A percentile compares a stretch with the other conserved stretches of the same genome.
Conservation (phyloP, 1,284 basidiomycete genomes). For the Heterobasidion parviporum region DNA sequence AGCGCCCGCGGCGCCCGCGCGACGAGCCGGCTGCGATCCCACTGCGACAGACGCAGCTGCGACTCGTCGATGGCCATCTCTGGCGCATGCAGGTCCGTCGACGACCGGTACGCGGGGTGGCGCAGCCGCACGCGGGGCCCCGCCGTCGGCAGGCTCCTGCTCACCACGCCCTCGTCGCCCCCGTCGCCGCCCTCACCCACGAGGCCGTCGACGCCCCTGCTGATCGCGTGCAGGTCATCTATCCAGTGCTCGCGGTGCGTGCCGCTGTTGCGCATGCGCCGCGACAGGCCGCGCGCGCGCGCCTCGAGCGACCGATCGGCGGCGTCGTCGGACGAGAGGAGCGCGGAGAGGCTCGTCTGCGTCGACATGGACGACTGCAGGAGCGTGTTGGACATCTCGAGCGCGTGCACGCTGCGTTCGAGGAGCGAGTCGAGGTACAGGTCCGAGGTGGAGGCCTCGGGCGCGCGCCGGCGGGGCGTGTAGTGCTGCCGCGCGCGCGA, state of each 20-base stretch:
- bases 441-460: conserved; percentile 20
- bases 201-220: conserved; percentile 48
- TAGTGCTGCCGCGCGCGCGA: conserved; percentile 2
- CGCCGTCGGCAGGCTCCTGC: conserved; percentile 8
- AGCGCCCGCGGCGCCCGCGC: conserved; percentile 63
- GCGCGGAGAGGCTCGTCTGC: conserved; percentile 46
- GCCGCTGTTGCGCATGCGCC: conserved; percentile 36
- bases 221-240: conserved; percentile 52
- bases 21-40: conserved; percentile 44
- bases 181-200: conserved; percentile 23
- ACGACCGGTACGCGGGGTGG: conserved; percentile 3
- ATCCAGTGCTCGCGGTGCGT: conserved; percentile 48
- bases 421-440: conserved; percentile 66
- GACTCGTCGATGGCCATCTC: conserved; percentile 12
- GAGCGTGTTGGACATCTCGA: conserved; percentile 74
- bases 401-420: conserved; percentile 70
- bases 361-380: conserved; percentile 67
- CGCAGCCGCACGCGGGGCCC: conserved; percentile 11
- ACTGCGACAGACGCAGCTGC: conserved; percentile 42
- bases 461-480: conserved; percentile 13
- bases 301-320: conserved; percentile 33
- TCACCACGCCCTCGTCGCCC: conserved; percentile 8
- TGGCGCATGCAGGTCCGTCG: background rate
- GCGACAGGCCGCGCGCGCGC: conserved; percentile 40
- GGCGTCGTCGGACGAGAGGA: conserved; percentile 29